Base-by-base conservation (phyloP, 768 basidiomycete species). In the Podaxis mareebaensis region DNA sequence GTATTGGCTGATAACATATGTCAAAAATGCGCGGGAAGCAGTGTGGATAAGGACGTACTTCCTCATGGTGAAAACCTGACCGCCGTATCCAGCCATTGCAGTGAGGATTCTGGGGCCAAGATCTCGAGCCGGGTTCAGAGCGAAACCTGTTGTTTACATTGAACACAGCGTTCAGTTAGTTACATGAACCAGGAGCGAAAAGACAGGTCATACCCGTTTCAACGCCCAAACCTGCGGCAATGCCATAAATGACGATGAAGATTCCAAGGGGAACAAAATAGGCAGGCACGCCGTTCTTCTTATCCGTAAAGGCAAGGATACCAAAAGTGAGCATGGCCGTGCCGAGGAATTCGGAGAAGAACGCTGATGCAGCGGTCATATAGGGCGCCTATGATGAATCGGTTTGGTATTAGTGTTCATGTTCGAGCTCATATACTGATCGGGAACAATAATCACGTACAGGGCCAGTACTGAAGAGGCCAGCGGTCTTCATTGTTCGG, bases 31-130 rank as follows among this genome's bases (percentile, higher is more conserved):
- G 15, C 15, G 1, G 22, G 10, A 12, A 44, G 24, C n/a, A 6
- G 24, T 6, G 13, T 15, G 22, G 36, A 58, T n/a, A 4, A 33
- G 4, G 17, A 71, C 83, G 52, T 73, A 82, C 77, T 74, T 71
- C 65, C 77, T 69, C 64, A 72, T 76, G n/a, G 71, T 74, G 64
- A 67, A 80, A 11, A 81, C 80, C n/a, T 67, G 66, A 36, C 61
- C 73, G 22, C 87, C 88, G 64, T 89, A 91, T 6, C 89, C 90
- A 5, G 83, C 87, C 83, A 89, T 86, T 4, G 88, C 79, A 3
- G 85, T 88, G 66, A 89, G 69, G 28, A 91, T 73, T 6, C 90
- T 80, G 2, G 89, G 89, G 10, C 90, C 90, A 17, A 79, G 69
- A 58, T 79, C 79, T 57, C 79, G 74, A 51, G 78, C 77, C 11